Percentiles rank a stretch among this genome's conserved stretches.
These are phyloP conservation scores for Solanum lignicaule DNA, from an alignment of 257 asterid species.

Conservation along the genomic window DNA sequence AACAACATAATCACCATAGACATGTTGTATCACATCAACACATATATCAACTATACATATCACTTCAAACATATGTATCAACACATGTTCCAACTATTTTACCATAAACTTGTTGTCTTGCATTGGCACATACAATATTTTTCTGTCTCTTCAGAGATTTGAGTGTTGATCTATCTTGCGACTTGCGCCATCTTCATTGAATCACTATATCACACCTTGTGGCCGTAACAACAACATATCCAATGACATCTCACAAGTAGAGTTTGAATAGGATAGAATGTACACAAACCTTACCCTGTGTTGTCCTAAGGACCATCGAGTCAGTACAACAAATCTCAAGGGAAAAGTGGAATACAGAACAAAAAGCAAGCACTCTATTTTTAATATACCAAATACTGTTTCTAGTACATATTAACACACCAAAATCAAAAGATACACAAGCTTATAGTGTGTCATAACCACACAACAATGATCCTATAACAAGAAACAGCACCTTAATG, in stretches of 20 bases:
- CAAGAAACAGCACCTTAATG: slow-evolving; percentile 12
- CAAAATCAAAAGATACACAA: background rate
- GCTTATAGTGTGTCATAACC: background rate
- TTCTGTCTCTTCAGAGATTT: background rate
- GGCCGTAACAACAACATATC: background rate
- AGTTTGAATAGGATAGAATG: background rate
- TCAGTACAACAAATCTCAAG: background rate
- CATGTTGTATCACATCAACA: background rate
- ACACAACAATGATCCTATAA: slow-evolving; percentile 13
- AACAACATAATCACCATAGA: background rate
- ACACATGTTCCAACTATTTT: background rate
- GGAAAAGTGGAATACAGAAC: background rate
- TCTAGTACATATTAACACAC: background rate
- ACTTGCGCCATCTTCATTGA: background rate
- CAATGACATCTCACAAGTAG: background rate
- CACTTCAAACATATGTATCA: background rate
- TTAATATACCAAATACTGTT: background rate
- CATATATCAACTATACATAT: background rate
- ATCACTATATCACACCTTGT: background rate
- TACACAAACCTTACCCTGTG: background rate
- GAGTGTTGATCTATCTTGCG: background rate
- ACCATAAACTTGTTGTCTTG: background rate
- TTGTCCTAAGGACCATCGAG: background rate
- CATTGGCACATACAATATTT: background rate
- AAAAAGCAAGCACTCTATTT: background rate